Evolutionary conservation across 768 basidiomycete genomes (phyloP).

Genomic region (Suillus clintonianus): DNA sequence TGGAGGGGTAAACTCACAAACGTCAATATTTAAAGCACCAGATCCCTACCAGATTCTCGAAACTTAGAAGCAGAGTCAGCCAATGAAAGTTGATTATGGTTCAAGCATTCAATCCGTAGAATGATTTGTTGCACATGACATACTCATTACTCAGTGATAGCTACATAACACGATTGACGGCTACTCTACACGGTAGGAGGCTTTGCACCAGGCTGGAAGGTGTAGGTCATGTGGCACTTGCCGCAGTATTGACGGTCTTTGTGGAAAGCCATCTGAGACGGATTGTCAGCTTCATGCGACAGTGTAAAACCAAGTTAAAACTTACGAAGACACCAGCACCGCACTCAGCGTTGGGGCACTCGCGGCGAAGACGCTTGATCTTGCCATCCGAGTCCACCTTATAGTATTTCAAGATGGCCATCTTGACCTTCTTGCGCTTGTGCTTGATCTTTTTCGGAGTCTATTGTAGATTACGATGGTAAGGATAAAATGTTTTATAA

Average conservation of each 20-base stretch:
- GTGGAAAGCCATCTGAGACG: slow-evolving; percentile 93
- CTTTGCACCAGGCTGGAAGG: slow-evolving; percentile 79
- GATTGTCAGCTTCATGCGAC: slow-evolving; percentile 9
- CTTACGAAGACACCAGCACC: slow-evolving; percentile 85
- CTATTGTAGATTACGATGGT: slow-evolving; percentile 35
- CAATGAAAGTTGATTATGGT: background rate
- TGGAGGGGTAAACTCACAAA: background rate
- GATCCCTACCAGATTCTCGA: background rate
- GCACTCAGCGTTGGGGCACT: slow-evolving; percentile 85
- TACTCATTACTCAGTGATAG: background rate
- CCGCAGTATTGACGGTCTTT: slow-evolving; percentile 98
- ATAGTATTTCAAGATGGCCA: slow-evolving; percentile 99
- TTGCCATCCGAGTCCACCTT: slow-evolving; percentile 99
- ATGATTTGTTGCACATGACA: background rate
- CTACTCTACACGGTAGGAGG: slow-evolving; percentile 63
- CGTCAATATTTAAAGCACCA: background rate
- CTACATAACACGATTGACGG: background rate
- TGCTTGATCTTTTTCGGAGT: slow-evolving; percentile 99
- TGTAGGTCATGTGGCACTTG: slow-evolving; percentile 88
- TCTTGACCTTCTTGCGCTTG: slow-evolving; percentile 99
- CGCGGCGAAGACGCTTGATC: slow-evolving; percentile 98
- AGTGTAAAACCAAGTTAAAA: slow-evolving; percentile 10
- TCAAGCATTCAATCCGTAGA: background rate
- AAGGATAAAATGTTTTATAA: slow-evolving; percentile 8
- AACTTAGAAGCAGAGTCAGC: background rate